A percentile compares a stretch with the other conserved stretches of the same genome.
phyloP scores from a whole-genome alignment of 2,329 filamentous ascomycete species.

The Fusarium sp. region DNA sequence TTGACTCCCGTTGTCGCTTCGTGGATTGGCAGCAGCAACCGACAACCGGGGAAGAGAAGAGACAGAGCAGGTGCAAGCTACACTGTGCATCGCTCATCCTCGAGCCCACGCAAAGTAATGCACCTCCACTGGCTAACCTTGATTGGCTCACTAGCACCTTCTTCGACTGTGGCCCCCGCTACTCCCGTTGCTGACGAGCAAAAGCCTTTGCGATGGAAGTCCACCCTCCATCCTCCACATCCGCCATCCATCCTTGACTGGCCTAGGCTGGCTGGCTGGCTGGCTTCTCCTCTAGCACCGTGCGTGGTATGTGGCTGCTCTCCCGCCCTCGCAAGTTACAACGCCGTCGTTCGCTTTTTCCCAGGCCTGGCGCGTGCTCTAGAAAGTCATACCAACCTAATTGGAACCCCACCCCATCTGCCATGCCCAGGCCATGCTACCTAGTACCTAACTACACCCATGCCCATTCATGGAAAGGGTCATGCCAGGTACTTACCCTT shows the following conservation, averaged over 20 bases:
- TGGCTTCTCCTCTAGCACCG: conserved; percentile 35
- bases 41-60: conserved; percentile 1
- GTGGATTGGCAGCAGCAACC: conserved; percentile 2
- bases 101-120: conserved; percentile 13
- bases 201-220: conserved; percentile 1
- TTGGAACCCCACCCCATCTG: conserved; percentile 36
- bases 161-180: conserved; percentile 29
- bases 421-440: conserved; percentile 12
- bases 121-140: conserved; percentile 15
- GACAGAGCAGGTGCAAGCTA: conserved; percentile 1
- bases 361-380: conserved; percentile 38
- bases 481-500: conserved; percentile 33
- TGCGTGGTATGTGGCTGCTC: conserved; percentile 50
- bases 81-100: conserved; percentile 37
- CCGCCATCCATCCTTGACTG: no score
- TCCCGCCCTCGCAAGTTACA: conserved; percentile 31
- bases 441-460: neutral
- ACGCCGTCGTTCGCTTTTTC: conserved; percentile 41
- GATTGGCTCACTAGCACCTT: conserved; percentile 30
- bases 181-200: conserved; percentile 38
- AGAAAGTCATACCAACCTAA: conserved; percentile 41
- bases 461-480: conserved; percentile 6
- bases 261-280: neutral
- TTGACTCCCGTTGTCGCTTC: conserved; percentile 24
- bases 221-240: conserved; percentile 36